Evolutionary conservation across 2,329 filamentous ascomycete genomes (phyloP).

Genomic region (Penicillium rolfsii): DNA sequence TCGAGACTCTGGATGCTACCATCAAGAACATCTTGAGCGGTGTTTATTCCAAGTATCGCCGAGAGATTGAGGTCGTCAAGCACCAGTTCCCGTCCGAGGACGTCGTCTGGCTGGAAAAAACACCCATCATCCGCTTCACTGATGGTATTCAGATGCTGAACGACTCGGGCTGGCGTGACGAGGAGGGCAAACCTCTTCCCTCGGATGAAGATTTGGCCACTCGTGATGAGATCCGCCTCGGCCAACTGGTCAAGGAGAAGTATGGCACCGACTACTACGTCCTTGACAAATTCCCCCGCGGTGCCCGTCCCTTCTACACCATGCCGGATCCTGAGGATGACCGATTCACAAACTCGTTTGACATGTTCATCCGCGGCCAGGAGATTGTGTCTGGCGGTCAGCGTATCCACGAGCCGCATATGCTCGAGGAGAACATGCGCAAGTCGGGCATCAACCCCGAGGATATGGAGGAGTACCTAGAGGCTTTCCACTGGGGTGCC

Average conservation of each 20-base stretch:
- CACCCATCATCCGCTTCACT: slow-evolving; percentile 76
- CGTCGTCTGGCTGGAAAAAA: slow-evolving; percentile 83
- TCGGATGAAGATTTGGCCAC: slow-evolving; percentile 81
- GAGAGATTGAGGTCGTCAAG: slow-evolving; percentile 78
- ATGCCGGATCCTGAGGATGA: slow-evolving; percentile 77
- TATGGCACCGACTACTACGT: slow-evolving; percentile 91
- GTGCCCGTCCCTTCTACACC: slow-evolving; percentile 86
- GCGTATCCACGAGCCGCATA: slow-evolving; percentile 79
- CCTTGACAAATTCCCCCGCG: slow-evolving; percentile 86
- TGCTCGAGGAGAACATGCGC: slow-evolving; percentile 77
- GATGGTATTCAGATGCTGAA: slow-evolving; percentile 82
- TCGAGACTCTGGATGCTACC: slow-evolving; percentile 74
- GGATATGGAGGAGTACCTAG: slow-evolving; percentile 88
- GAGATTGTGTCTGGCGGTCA: slow-evolving; percentile 92
- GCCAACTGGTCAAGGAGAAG: slow-evolving; percentile 81
- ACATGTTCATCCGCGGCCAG: slow-evolving; percentile 91
- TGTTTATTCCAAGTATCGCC: slow-evolving; percentile 68
- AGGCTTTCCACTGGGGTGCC: slow-evolving; percentile 84
- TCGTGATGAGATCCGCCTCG: slow-evolving; percentile 82
- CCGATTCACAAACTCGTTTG: slow-evolving; percentile 84
- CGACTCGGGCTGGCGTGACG: slow-evolving; percentile 73
- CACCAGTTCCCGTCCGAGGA: slow-evolving; percentile 84
- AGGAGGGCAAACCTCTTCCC: slow-evolving; percentile 72
- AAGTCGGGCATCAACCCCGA: slow-evolving; percentile 73
- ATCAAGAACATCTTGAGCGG: slow-evolving; percentile 79